Evolutionary conservation across 2,329 filamentous ascomycete species (phyloP), one percentile per base, ranked within the genome.

Genomic region (Fusarium pseudoanthophilum): DNA sequence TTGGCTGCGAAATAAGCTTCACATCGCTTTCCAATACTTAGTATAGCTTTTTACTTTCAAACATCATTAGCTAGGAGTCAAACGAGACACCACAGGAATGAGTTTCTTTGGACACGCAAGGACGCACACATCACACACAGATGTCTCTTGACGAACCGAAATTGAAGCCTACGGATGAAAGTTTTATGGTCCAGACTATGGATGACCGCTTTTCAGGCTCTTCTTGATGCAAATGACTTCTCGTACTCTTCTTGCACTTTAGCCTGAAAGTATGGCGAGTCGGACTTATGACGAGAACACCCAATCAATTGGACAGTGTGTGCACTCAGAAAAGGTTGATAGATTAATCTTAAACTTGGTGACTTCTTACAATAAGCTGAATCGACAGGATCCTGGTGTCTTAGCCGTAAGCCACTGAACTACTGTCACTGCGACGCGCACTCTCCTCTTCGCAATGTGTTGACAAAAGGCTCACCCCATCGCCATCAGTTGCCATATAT

Each of bases 271-370:
- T 15, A 34, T 26, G 8, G 48, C 11, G 4, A 15, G 4, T 15
- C 4, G 2, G 9, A 15, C 5, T 14, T 24, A 24, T 8, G 6
- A 34, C 8, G 11, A 51, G 30, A 51, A 24, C 9, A 24, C 0
- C n/a, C 11, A 2, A 15, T 15, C 48, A 4, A 3, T 18, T 24
- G 16, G 11, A 7, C 16, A 34, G 16, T 0, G 9, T 4, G 6
- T 20, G 15, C 16, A 34, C 16, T 34, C 11, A 20, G n/a, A 13
- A 11, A 11, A 26, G 4, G n/a, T 20, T 24, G 1, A 7, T 24
- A 34, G 16, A 20, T 8, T 8, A 36, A n/a, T 7, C 21, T 24
- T 5, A n/a, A 18, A 49, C 21, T 32, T n/a, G 21, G 15, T 49
- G 21, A 16, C 21, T 49, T 30, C 46, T n/a, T 9, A 13, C 28